Evolutionary conservation across 768 basidiomycete genomes (phyloP), one percentile per base, ranked within the genome.

Genomic region (Macrolepiota fuliginosa): DNA sequence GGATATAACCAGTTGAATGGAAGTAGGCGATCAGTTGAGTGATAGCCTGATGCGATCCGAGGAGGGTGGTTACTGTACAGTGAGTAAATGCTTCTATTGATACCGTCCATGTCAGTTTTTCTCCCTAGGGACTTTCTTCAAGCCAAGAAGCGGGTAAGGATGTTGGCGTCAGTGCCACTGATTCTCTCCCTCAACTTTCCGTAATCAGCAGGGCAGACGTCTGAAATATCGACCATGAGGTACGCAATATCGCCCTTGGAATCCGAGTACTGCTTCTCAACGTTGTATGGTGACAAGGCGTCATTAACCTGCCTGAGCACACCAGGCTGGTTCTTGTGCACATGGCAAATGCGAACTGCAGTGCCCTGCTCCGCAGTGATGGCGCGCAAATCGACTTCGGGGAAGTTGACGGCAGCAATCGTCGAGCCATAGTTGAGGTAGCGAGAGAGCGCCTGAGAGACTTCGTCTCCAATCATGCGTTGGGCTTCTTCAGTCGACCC

Each of bases 401-500:
- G 96, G 87, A 99, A 98, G 80, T 98, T 98, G 81, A 98, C 97
- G 2, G 94, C 89, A 51, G 95, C 94, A 59, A 94, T 63, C 2
- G 93, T 92, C 25, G 94, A 89, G 54, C 97, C 97, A 71, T 89
- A 94, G 75, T 89, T 90, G 73, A 98, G 87, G 76, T 98, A 99
- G 58, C 95, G 89, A 24, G 83, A 80, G 46, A 99, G 78, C 2
- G 95, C 87, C 36, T 84, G 82, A 4, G 93, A 85, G 52, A 99
- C 97, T 74, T 99, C 97, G 61, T 93, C 89, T 13, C 97, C 97
- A 62, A 99, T 98, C 87, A 96, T 93, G 57, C 88, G 84, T 75
- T 99, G 97, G 4, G 97, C 97, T 73, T 99, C 97, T 73, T 99
- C 97, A 17, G 97, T 99, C 32, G 96, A 98, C 42, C 97, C 97